These are phyloP conservation scores for Catharanthus roseus DNA, from an alignment of 257 asterid species.

Conservation along the genomic window DNA sequence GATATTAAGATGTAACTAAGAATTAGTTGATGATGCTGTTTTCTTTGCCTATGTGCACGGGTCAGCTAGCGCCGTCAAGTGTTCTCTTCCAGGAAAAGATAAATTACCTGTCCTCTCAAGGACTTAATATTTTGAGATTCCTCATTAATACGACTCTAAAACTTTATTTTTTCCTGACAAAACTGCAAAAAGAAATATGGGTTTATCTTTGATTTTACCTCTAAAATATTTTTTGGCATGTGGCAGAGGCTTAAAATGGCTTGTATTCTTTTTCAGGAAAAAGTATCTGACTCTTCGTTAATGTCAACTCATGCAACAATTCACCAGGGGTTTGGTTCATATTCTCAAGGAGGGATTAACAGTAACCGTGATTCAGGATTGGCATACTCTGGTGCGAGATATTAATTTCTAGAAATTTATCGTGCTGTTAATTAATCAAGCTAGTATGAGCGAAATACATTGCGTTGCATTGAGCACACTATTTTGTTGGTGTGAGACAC, in stretches of 20 bases:
- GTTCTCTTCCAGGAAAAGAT: background rate
- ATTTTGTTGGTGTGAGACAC: background rate
- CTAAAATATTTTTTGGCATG: background rate
- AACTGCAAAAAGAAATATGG: background rate
- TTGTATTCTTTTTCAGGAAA: constrained; percentile 7
- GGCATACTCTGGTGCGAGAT: background rate
- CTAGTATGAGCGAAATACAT: no score
- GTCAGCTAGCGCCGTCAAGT: background rate
- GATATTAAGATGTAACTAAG: background rate
- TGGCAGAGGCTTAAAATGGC: background rate
- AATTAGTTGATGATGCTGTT: background rate
- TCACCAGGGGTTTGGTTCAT: background rate
- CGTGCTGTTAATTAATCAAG: background rate
- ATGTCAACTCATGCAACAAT: constrained; percentile 4
- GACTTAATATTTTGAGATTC: background rate
- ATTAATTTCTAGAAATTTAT: background rate
- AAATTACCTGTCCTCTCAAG: background rate
- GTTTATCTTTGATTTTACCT: background rate
- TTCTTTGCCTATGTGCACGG: background rate
- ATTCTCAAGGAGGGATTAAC: background rate
- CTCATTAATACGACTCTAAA: background rate
- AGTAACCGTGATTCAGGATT: background rate
- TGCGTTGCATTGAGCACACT: no score
- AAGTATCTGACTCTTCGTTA: background rate
- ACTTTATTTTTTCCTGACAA: background rate